Base-by-base conservation (phyloP, 108 stramenopile genomes). In the Mayamaea pseudoterrestris region DNA sequence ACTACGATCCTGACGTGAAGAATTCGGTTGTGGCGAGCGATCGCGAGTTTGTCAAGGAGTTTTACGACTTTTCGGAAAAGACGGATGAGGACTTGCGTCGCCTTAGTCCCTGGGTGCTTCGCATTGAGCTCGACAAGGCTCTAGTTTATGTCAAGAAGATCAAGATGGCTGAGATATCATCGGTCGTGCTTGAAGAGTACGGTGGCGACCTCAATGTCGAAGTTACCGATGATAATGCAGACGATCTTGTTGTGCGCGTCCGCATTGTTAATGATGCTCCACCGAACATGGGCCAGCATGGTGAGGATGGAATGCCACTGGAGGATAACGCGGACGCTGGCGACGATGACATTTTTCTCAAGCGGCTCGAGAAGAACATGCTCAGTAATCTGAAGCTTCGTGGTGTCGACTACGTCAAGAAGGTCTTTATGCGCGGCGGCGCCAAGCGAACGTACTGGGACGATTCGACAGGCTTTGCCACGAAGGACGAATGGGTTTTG, bases 1-100 rank as follows among this genome's bases (percentile, higher is more conserved):
- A 78, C 62, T 99, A 97, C 58, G 98, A 99, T 66, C 95, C 98
- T 42, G 93, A 99, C 35, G 81, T 93, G 2, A 63, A 61, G 30
- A 74, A 82, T 47, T 83, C 93, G n/a, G 69, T 97, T 46, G 89
- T 97, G 5, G 49, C 49, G 5, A 90, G 80, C 51, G 98, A 99
- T 69, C 55, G 67, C 27, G 94, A 94, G 44, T 85, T 92, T 47
- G 87, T 99, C 8, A 82, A 91, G 53, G 80, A 73, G 46, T 90
- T 81, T 69, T 94, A 89, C 57, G 90, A 89, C 32, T 78, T 95
- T 40, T 66, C 72, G 6, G 90, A 90, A 45, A 80, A 79, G 36
- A 83, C 82, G 2, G 75, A 80, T 53, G 71, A 89, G 41, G 82
- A 94, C 45, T 66, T 91, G 41, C 71, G 85, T 50, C 73, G 84